phyloP scores from a whole-genome alignment of 805 yeast genomes.

The Wickerhamiella azymoides region DNA sequence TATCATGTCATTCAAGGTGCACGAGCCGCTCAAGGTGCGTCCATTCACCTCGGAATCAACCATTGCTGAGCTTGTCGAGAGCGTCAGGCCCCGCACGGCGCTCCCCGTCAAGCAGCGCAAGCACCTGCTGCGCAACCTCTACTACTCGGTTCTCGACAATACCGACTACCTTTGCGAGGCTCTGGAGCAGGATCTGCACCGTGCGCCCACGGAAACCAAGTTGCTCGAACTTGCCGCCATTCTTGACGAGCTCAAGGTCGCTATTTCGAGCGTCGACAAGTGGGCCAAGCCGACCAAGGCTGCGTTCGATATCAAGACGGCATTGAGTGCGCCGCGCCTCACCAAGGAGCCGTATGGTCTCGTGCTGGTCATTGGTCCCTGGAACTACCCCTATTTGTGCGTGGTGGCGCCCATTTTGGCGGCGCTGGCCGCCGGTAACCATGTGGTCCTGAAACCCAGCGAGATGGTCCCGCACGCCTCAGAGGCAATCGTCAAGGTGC shows the following conservation, averaged over 20 bases:
- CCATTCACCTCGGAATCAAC: not conserved
- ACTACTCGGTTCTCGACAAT: constrained; percentile 48
- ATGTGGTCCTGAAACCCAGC: constrained; percentile 61
- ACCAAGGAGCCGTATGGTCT: constrained; percentile 38
- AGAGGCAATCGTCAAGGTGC: constrained; percentile 38
- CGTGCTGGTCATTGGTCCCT: constrained; percentile 61
- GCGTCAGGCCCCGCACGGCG: not conserved
- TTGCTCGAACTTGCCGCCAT: constrained; percentile 41
- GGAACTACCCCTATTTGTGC: constrained; percentile 64
- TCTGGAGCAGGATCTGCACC: constrained; percentile 50
- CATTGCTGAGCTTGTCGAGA: not conserved
- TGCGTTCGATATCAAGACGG: constrained; percentile 18
- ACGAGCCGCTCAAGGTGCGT: not conserved
- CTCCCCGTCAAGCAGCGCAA: constrained; percentile 40
- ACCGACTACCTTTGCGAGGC: constrained; percentile 43
- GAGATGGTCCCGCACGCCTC: constrained; percentile 59
- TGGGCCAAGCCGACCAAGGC: constrained; percentile 44
- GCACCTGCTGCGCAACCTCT: constrained; percentile 51
- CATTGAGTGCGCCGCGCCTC: constrained; percentile 12
- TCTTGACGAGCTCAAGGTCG: constrained; percentile 41
- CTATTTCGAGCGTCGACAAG: constrained; percentile 43
- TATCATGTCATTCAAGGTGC: not conserved
- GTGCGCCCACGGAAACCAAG: constrained; percentile 48
- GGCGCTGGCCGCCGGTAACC: constrained; percentile 78
- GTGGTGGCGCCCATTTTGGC: constrained; percentile 54